phyloP scores from a whole-genome alignment of 768 basidiomycete species.

The Suillus sp. region DNA sequence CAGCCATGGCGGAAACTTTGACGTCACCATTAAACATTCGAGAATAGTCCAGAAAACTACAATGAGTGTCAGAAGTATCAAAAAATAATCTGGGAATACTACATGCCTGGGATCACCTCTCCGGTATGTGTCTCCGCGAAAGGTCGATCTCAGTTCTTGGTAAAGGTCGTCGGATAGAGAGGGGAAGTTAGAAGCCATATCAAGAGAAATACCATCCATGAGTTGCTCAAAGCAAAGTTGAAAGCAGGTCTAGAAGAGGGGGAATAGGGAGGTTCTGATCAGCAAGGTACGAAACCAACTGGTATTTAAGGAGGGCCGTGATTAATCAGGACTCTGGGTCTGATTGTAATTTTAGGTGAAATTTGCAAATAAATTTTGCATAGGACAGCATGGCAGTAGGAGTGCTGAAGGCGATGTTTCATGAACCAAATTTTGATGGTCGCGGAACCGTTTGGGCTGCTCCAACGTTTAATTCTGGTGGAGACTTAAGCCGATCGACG shows the following conservation, averaged over 20 bases:
- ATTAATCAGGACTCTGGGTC: conserved; percentile 4
- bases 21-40: conserved; percentile 82
- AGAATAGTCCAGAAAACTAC: conserved; percentile 32
- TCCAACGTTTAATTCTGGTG: neutral
- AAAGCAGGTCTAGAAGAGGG: conserved; percentile 1
- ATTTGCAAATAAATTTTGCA: conserved; percentile 15
- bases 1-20: conserved; percentile 55
- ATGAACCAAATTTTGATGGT: neutral
- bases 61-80: conserved; percentile 5
- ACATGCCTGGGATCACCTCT: conserved; percentile 45
- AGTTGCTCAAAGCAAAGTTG: conserved; percentile 1
- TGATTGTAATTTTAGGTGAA: conserved; percentile 8
- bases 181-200: conserved; percentile 7
- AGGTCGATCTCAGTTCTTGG: conserved; percentile 46
- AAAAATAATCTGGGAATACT: conserved; percentile 10
- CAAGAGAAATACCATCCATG: conserved; percentile 18
- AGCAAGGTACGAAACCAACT: conserved; percentile 5
- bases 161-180: conserved; percentile 34
- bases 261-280: conserved; percentile 15
- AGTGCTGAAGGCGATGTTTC: neutral
- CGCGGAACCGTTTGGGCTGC: neutral
- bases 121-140: conserved; percentile 51
- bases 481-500: too few species aligned
- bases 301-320: conserved; percentile 21
- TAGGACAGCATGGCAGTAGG: neutral